Evolutionary conservation across 192 early-diverging fungal species (phyloP), one percentile per base, ranked within the genome.

Genomic region (Haplosporangium gracile): DNA sequence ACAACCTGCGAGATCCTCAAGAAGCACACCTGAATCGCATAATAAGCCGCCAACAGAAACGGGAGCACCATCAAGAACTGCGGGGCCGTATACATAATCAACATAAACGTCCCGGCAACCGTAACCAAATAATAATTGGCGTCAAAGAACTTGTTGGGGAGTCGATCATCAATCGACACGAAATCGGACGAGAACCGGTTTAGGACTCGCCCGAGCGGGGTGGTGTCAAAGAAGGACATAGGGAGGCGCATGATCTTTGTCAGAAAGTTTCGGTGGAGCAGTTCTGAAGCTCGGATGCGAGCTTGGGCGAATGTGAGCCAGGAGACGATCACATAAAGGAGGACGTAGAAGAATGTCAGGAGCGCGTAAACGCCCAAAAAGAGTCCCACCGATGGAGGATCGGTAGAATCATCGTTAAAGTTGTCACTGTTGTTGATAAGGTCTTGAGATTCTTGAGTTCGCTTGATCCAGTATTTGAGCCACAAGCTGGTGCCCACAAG

Each of bases 191-290:
- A 85, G 74, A 94, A 92, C 1, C 92, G 91, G 76, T 95, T 95
- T 65, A 95, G 83, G 36, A 95, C 91, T 42, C 94, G 89, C 15
- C 94, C 94, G 24, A 92, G 80, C 15, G 94, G 94, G 2, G 93
- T 94, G 51, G 91, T 91, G 55, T 95, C 94, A 71, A 94, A 95
- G 73, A 91, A 94, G n/a, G 81, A 78, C 89, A 92, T 92, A 3
- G 93, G 92, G 2, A 92, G 88, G 40, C 88, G 93, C 18, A 96
- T 71, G 57, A 96, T 90, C 40, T 91, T 94, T 24, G 91, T 77
- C 51, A 96, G 85, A 88, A 97, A 91, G 20, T 89, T 71, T 18
- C 86, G 76, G 74, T 96, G 95, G 2, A 94, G 88, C 13, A 79
- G 70, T 42, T 90, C 81, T 5, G 94, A 94, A 57, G 95, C 94